Conservation (phyloP, 345 rosid genomes). For the Syzygium grande region DNA sequence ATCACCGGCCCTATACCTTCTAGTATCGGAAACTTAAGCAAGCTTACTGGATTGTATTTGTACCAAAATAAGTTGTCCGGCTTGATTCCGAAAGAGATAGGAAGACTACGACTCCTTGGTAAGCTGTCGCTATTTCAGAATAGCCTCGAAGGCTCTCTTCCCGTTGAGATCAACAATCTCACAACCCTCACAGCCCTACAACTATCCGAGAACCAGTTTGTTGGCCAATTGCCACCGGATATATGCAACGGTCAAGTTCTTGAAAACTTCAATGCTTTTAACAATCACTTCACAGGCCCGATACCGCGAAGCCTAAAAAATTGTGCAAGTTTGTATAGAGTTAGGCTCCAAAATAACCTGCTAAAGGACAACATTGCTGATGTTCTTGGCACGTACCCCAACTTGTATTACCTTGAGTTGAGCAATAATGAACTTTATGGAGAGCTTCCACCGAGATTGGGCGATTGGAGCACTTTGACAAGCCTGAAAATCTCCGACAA, state of each 20-base stretch:
- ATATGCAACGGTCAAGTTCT: constrained; percentile 1
- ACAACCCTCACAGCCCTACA: background rate
- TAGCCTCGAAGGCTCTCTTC: background rate
- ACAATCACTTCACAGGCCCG: constrained; percentile 3
- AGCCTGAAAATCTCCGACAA: background rate
- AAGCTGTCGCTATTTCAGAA: rapidly evolving
- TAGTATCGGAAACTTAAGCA: background rate
- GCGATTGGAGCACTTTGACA: background rate
- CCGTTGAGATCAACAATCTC: background rate
- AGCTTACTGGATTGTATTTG: background rate
- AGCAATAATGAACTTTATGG: background rate
- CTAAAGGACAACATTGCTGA: background rate
- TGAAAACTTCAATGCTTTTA: rapidly evolving
- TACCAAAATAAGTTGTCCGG: background rate
- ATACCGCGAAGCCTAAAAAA: constrained; percentile 9
- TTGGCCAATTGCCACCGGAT: constrained; percentile 1
- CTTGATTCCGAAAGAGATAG: background rate
- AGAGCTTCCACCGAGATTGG: background rate
- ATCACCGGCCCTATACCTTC: background rate
- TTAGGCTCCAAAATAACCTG: background rate
- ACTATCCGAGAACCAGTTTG: background rate
- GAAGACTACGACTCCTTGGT: background rate
- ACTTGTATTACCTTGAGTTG: constrained; percentile 1
- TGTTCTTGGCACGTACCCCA: constrained; percentile 2
- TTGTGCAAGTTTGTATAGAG: constrained; percentile 1